Evolutionary conservation across 306 rosid genomes (phyloP), one percentile per base, ranked within the genome.

Genomic region (Ormosia emarginata): DNA sequence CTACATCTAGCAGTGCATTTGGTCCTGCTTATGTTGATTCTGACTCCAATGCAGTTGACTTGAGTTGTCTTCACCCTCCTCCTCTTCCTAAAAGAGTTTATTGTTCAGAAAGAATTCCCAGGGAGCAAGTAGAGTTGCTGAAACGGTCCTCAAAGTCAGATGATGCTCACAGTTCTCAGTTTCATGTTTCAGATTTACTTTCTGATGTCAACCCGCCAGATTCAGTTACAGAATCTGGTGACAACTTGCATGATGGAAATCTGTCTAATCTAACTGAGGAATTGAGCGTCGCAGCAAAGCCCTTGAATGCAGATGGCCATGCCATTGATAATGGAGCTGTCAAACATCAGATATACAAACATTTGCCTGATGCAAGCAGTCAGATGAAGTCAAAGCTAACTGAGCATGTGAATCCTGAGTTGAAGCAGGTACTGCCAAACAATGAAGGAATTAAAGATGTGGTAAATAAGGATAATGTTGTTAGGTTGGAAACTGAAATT

Each of bases 131-230:
- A 61, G 93, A 86, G 64, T 82, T 86, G 72, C 76, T 84, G 82
- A 88, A 88, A 71, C 91, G 91, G 58, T 84, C 87, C 50, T 85
- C 93, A 47, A 90, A 90, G 46, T 90, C 93, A 32, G 91, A 85
- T 71, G 90, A 90, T 83, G 86, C 91, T 7, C 83, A 75, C 80
- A 87, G 85, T 78, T 67, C 91, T 75, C 93, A 86, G 71, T 82
- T 88, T 77, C 83, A 86, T 65, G 72, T 85, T n/a, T 64, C 80
- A 65, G 88, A 84, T 9, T 83, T 85, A 63, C 85, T 63, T 66
- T 69, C 94, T 24, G 90, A 88, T 79, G n/a, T 74, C 56, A 81
- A 72, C 74, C 78, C 84, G 12, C 85, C 65, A 7, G 47, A 74
- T 56, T 73, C 88, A 71, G 76, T 71, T 13, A 40, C 44, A 2